These are phyloP conservation scores for Syzygium malaccense DNA, from an alignment of 441 rosid genomes.

Conservation along the genomic window DNA sequence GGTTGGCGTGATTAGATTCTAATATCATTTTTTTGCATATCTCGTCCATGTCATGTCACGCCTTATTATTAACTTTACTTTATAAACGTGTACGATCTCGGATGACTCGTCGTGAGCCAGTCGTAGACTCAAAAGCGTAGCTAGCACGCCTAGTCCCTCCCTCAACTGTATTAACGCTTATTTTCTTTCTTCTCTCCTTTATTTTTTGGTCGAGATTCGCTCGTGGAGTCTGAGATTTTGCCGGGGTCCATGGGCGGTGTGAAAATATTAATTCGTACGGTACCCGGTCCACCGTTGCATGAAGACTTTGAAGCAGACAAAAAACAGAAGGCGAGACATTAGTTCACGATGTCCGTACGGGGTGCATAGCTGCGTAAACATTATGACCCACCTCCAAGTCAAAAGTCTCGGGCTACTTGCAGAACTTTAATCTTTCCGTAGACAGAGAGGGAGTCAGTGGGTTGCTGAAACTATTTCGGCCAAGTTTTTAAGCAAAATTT, in stretches of 20 bases:
- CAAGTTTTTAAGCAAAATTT: not conserved
- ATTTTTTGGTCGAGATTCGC: not conserved
- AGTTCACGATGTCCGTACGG: not conserved
- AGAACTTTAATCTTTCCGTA: not conserved
- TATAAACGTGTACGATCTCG: not conserved
- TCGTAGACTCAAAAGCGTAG: not conserved
- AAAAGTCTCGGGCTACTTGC: not conserved
- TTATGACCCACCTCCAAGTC: not conserved
- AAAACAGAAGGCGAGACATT: not conserved
- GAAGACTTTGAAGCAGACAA: not conserved
- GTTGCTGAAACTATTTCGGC: not conserved
- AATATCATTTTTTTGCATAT: not conserved
- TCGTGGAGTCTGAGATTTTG: not conserved
- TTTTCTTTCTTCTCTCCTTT: not conserved
- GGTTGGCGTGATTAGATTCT: not conserved
- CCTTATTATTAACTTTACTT: not conserved
- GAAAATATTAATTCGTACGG: not conserved
- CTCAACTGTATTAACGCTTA: not conserved
- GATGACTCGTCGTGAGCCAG: not conserved
- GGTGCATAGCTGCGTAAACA: not conserved
- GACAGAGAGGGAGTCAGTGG: rapidly evolving
- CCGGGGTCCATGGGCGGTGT: not conserved
- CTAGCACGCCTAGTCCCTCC: not conserved
- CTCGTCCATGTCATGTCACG: not conserved
- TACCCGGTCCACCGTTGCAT: not conserved